phyloP scores from a whole-genome alignment of 1,284 basidiomycete genomes.

The Pseudozyma sp. region DNA sequence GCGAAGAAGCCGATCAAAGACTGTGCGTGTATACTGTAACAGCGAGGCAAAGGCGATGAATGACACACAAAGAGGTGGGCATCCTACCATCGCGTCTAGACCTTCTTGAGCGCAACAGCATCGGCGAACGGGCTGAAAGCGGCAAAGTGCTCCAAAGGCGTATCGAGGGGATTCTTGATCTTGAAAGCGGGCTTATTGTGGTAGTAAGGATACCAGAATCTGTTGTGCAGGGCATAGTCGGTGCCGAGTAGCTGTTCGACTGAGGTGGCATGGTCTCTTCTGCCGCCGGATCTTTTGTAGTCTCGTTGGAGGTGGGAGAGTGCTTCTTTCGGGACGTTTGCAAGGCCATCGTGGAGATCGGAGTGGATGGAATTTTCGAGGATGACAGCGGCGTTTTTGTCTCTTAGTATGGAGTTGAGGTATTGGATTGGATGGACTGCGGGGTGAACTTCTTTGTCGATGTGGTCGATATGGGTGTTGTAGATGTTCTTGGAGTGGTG shows the following conservation, averaged over 20 bases:
- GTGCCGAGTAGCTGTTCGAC: slow-evolving; percentile 3
- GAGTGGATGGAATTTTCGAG: slow-evolving; percentile 25
- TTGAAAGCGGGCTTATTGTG: slow-evolving; percentile 2
- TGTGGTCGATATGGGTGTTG: neutral
- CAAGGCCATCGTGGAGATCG: neutral
- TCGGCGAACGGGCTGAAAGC: slow-evolving; percentile 15
- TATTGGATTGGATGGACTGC: slow-evolving; percentile 34
- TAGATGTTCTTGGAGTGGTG: slow-evolving; percentile 7
- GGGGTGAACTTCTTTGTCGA: neutral
- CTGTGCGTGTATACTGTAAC: neutral
- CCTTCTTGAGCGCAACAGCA: slow-evolving; percentile 10
- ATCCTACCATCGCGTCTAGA: neutral
- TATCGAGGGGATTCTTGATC: slow-evolving; percentile 16
- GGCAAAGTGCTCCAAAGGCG: slow-evolving; percentile 6
- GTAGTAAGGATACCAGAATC: slow-evolving; percentile 12
- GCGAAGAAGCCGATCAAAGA: too few relatives aligned
- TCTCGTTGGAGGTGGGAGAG: neutral
- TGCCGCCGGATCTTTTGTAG: neutral
- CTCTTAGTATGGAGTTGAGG: slow-evolving; percentile 9
- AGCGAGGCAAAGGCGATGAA: neutral
- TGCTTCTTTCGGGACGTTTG: neutral
- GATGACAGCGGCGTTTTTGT: slow-evolving; percentile 3
- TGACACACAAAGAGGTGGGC: neutral
- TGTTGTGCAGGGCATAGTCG: neutral
- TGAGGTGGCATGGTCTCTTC: neutral